Evolutionary conservation across 768 basidiomycete genomes (phyloP), one percentile per base, ranked within the genome.

Genomic region (Agaricus subrufescens): DNA sequence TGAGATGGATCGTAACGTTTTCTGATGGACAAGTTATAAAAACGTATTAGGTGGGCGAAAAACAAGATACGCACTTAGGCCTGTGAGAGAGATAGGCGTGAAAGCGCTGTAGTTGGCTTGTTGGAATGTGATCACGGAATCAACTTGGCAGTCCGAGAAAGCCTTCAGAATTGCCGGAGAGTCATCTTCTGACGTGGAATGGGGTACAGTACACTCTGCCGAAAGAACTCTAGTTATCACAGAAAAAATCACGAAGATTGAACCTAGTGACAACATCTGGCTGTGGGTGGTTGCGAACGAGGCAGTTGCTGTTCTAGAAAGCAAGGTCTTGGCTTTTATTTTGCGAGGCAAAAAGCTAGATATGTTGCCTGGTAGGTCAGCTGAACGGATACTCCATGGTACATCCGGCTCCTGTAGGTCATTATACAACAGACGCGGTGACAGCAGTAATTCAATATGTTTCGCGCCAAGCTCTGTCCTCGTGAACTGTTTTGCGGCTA

Each of bases 1-100:
- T 65, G 11, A 80, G 54, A 29, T 65, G 67, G 14, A 79, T 69
- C 7, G 71, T 68, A n/a, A 78, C 75, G 56, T 76, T 74, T 47
- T 66, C 73, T 73, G 56, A 44, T n/a, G 23, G 8, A 4, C 30
- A 46, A 11, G 3, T 57, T 25, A 48, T 37, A 9, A 10, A 23
- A 27, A 1, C 29, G 25, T 39, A 46, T 11, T 31, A 26, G 43
- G 38, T 19, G 31, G 38, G 31, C 30, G 29, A 40, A 25, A 34
- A 46, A 26, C n/a, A 27, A 42, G n/a, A 7, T 30, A 31, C 46
- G 30, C 58, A 73, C 73, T 60, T 19, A 74, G 64, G 26, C 61
- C 66, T 14, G 66, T 62, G 15, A 73, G 63, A 5, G 71, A 66
- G 30, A 75, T 60, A 3, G 72, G 75, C 8, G 72, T 75, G 55